These are phyloP conservation scores for Podospora fimiseda DNA, from an alignment of 495 filamentous ascomycete genomes.

Conservation along the genomic window DNA sequence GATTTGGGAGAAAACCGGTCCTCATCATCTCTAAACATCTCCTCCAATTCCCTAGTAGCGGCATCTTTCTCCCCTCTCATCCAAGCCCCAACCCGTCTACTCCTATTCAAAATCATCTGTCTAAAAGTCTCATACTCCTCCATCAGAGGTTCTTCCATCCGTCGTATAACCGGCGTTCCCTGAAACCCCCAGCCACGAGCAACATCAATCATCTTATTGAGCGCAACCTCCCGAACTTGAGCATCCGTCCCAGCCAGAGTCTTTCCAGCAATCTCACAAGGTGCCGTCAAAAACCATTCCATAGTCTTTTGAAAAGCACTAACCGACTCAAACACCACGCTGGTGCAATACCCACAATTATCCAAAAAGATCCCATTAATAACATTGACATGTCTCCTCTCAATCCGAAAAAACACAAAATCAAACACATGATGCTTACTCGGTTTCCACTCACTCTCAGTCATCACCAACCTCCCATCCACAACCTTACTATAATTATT, in stretches of 20 bases:
- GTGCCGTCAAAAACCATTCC: conserved; percentile 27
- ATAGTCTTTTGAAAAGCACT: conserved; percentile 20
- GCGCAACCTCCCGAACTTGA: conserved; percentile 10
- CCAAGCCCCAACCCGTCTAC: too few relatives aligned
- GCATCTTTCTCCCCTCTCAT: not conserved
- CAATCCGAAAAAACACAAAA: conserved; percentile 35
- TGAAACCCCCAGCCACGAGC: conserved; percentile 21
- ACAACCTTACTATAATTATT: conserved; percentile 34
- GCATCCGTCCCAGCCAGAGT: conserved; percentile 1
- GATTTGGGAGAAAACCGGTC: not conserved
- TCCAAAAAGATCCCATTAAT: conserved; percentile 42
- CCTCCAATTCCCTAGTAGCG: not conserved
- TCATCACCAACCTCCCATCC: conserved; percentile 15
- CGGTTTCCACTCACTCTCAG: conserved; percentile 8
- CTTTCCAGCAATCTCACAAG: conserved; percentile 15
- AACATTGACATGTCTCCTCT: conserved; percentile 28
- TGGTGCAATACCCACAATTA: conserved; percentile 19
- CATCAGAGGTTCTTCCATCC: not conserved
- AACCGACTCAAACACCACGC: conserved; percentile 25
- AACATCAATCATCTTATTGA: conserved; percentile 24
- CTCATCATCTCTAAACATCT: not conserved
- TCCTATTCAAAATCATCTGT: too few relatives aligned
- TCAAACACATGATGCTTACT: conserved; percentile 29
- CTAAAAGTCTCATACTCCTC: not conserved
- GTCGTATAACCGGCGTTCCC: conserved; percentile 10